Base-by-base conservation (phyloP, 805 yeast genomes). In the Candida broadrunensis region DNA sequence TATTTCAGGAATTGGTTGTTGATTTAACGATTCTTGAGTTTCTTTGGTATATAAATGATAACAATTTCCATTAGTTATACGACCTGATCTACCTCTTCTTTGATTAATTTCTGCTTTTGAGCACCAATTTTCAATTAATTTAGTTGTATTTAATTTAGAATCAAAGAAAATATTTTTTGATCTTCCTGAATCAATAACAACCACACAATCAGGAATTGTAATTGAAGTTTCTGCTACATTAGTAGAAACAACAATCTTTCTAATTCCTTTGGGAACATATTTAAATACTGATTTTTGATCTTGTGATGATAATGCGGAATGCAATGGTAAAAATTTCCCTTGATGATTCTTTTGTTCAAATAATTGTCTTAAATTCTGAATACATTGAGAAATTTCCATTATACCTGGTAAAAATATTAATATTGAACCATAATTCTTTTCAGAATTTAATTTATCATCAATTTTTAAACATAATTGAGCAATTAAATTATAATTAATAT, bases 31-130 rank as follows among this genome's bases (percentile, higher is more conserved):
- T 1, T 60, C 58, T 4, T 70, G 67, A 0, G 87, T 75, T 2
- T 77, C 77, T 39, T 67, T 65, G 1, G 97, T 83, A 61, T 78
- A 91, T 35, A 91, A 56, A 55, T 86, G 89, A 61, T 80, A 91
- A 47, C 97, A 89, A 12, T 70, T 67, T 42, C 99, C 99, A 19
- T 72, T 72, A 26, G 82, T 77, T 11, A 91, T 88, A 77, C 99
- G 90, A 47, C 99, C 99, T n/a, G 97, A 91, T 70, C 99, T 85
- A 59, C 99, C 99, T 60, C 96, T 73, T 65, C 99, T 77, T 62
- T 91, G 99, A 17, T 80, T 77, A 17, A 83, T 83, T 54, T 95
- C 96, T 0, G 98, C 97, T 47, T 77, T 78, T 0, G 98, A 90
- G 17, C 88, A 88, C 88, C 96, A 91, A 3, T 74, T 71, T 52